Evolutionary conservation across 768 basidiomycete species (phyloP).

Genomic region (Trametes punicea): DNA sequence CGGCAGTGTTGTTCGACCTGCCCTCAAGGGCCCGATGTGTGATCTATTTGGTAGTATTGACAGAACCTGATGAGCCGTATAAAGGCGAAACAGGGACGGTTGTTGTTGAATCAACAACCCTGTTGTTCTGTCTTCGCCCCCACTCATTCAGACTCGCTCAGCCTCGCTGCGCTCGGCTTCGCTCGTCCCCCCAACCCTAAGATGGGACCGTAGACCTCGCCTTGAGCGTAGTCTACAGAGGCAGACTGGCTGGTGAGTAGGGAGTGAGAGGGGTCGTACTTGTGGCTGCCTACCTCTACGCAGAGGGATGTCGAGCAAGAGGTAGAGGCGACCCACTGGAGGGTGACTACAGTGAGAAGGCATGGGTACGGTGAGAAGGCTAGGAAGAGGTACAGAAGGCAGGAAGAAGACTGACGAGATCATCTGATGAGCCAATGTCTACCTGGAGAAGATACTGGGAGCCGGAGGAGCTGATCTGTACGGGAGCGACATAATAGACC

Average conservation of each 20-base stretch:
- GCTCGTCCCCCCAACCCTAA: conserved; percentile 1
- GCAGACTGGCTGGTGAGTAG: conserved; percentile 42
- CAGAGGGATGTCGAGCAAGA: conserved; percentile 59
- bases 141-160: too few relatives aligned
- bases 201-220: conserved; percentile 56
- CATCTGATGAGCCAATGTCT: conserved; percentile 81
- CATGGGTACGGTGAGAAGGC: too few relatives aligned
- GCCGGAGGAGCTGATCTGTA: conserved; percentile 46
- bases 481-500: conserved; percentile 56
- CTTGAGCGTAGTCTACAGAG: conserved; percentile 55
- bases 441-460: conserved; percentile 60
- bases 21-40: too few relatives aligned
- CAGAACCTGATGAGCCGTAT: too few relatives aligned
- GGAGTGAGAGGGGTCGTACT: conserved; percentile 56
- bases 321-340: conserved; percentile 71
- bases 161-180: too few relatives aligned
- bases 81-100: too few relatives aligned
- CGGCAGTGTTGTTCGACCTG: too few relatives aligned
- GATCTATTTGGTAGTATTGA: too few relatives aligned
- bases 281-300: conserved; percentile 39
- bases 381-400: conserved; percentile 1
- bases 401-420: conserved; percentile 51
- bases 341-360: background rate
- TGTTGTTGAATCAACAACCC: too few relatives aligned
- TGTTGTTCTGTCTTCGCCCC: too few relatives aligned